Evolutionary conservation across 1,139 yeast species (phyloP).

Genomic region (Geotrichum australiense): DNA sequence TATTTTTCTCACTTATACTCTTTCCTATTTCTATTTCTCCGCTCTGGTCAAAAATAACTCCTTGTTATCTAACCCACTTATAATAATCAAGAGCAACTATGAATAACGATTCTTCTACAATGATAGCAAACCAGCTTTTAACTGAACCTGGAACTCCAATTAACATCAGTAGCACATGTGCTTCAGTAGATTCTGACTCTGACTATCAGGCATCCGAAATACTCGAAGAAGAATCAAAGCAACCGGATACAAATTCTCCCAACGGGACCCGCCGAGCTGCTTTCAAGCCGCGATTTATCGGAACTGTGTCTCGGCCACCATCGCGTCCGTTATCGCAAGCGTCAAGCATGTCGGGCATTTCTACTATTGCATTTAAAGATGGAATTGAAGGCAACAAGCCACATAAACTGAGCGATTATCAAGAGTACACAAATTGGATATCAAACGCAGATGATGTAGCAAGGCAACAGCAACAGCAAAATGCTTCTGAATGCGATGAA

Average conservation of each 20-base stretch:
- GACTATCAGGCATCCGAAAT: slow-evolving; percentile 26
- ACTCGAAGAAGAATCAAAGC: not conserved
- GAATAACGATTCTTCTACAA: not conserved
- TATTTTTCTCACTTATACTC: not conserved
- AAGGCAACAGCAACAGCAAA: no score
- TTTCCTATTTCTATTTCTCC: not conserved
- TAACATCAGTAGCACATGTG: slow-evolving; percentile 22
- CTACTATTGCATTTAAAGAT: slow-evolving; percentile 68
- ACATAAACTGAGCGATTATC: slow-evolving; percentile 42
- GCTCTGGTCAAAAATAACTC: not conserved
- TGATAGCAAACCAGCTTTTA: not conserved
- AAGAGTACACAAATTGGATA: slow-evolving; percentile 27
- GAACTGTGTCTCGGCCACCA: slow-evolving; percentile 14
- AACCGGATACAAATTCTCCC: not conserved
- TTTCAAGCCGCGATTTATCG: not conserved
- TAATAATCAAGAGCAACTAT: not conserved
- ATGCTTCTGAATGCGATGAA: no score
- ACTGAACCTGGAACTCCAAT: slow-evolving; percentile 1
- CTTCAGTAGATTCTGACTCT: slow-evolving; percentile 33
- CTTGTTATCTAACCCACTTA: not conserved
- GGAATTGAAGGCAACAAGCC: slow-evolving; percentile 60
- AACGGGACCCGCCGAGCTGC: not conserved
- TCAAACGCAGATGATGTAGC: slow-evolving; percentile 14
- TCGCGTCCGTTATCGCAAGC: slow-evolving; percentile 55
- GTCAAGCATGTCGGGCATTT: slow-evolving; percentile 57